Evolutionary conservation across 2,329 filamentous ascomycete species (phyloP), one percentile per base, ranked within the genome.

Genomic region (Colletotrichum plurivorum): DNA sequence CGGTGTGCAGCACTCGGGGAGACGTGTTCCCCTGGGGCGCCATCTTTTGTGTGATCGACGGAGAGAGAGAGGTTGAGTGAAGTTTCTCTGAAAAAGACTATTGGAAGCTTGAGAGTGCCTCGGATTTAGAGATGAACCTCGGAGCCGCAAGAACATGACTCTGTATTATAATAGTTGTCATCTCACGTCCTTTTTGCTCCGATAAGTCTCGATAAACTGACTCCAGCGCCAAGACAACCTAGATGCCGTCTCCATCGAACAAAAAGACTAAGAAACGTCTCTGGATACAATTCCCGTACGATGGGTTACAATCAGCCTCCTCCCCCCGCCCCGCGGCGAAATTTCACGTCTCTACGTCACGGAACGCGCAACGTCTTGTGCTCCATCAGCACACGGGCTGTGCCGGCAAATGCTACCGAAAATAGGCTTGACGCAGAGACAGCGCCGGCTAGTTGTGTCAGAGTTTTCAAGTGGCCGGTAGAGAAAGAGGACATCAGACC

Each of bases 381-480:
- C 31, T 10, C 31, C 31, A 36, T 36, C 31, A 36, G 10, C 31
- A 36, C 8, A 36, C 31, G 31, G 31, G 31, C 31, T 36, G 31
- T 36, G 31, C 41, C 22, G 51, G 45, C 22, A 62, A 54, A 36
- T 41, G 22, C 36, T 51, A 41, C 51, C 57, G 49, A 43, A 51
- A 63, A 63, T 55, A 63, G 51, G 39, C n/a, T 45, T 25, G 18
- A 13, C 18, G 53, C 41, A 43, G 41, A 36, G 31, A 36, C 31
- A 10, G 31, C 31, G 31, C 31, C 31, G 31, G 6, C 31, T 25
- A 10, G 31, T 36, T 36, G 31, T 15, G 22, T 39, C 48, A 48
- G 36, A n/a, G 18, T 63, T 67, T 41, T 51, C 31, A 10, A 3
- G 10, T 2, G 10, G 31, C 31, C 8, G 31, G 31, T 36, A 36